Conservation (phyloP, 2,329 filamentous ascomycete species). For the Claviceps lovelessii region DNA sequence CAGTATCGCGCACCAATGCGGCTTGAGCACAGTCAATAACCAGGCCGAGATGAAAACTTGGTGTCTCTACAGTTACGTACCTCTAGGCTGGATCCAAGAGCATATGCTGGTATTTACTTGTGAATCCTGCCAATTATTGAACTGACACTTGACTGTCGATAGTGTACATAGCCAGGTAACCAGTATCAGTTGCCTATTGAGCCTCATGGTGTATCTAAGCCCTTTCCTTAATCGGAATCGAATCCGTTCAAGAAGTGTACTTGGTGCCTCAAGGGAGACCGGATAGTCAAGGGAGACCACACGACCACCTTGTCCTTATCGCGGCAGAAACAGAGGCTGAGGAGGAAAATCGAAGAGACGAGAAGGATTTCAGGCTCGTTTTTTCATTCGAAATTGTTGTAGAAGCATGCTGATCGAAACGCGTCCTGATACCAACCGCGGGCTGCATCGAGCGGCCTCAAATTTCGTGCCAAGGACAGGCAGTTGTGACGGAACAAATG, state of each 20-base stretch:
- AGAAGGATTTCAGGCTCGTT: background rate
- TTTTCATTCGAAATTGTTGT: background rate
- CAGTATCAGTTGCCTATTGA: slow-evolving; percentile 6
- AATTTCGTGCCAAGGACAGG: background rate
- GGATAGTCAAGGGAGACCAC: background rate
- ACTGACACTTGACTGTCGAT: slow-evolving; percentile 22
- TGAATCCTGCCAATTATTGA: slow-evolving; percentile 30
- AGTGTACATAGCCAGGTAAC: slow-evolving; percentile 9
- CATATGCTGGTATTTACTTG: slow-evolving; percentile 48
- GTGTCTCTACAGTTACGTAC: slow-evolving; percentile 11
- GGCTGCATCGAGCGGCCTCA: background rate
- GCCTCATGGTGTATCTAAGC: slow-evolving; percentile 8
- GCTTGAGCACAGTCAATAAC: slow-evolving; percentile 22
- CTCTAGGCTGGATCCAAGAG: slow-evolving; percentile 35
- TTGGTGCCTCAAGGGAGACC: background rate
- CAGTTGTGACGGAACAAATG: background rate
- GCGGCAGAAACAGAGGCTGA: background rate
- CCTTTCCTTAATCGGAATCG: background rate
- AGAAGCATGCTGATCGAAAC: background rate
- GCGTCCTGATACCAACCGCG: background rate
- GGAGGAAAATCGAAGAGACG: background rate
- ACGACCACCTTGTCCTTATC: background rate
- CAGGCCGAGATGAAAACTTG: background rate
- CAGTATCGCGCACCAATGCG: slow-evolving; percentile 42
- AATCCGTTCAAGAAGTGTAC: background rate